Evolutionary conservation across 1,284 basidiomycete species (phyloP), one percentile per base, ranked within the genome.

Genomic region (Pterulicium gracile): DNA sequence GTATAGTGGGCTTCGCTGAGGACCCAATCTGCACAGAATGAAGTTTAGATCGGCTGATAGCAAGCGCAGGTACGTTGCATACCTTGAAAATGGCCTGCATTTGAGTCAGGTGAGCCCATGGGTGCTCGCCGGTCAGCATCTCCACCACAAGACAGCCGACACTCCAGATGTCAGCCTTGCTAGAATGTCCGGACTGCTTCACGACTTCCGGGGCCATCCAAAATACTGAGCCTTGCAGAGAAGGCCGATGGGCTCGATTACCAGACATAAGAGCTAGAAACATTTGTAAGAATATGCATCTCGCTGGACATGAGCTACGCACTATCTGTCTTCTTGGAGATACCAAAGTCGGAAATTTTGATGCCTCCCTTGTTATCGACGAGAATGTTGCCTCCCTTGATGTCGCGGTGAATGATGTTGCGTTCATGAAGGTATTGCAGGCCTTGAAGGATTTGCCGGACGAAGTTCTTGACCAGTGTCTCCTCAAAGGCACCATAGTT

Each of bases 161-260:
- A 57, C 88, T 92, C 96, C 96, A 99, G 45, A 98, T 97, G 62
- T 98, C 96, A 3, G 94, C 94, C 59, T 97, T 97, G 56, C 77
- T 78, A 3, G 94, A 96, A 61, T 98, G 94, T 1, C 79, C 77
- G 15, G 85, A 94, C 66, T 98, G 95, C 61, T 96, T 94, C 50
- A 98, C 95, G 13, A 97, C 93, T 61, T 99, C 96, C 0, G 93
- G 93, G 0, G 93, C 93, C 93, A 96, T 97, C 93, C 95, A 98
- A 66, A 96, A 98, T 14, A 97, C 94, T 0, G 92, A 95, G 1
- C 95, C 95, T 63, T 98, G 95, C 15, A 98, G 66, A 1, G 93
- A 97, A 0, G 91, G 90, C 3, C 94, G 74, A 60, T 96, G 86
- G 22, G 81, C 75, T 22, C 86, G 81, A 52, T 83, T 79, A 2